Percentiles rank a stretch among this genome's conserved stretches.
Conservation (phyloP, 2,329 filamentous ascomycete genomes). For the Xylariaceae sp. region DNA sequence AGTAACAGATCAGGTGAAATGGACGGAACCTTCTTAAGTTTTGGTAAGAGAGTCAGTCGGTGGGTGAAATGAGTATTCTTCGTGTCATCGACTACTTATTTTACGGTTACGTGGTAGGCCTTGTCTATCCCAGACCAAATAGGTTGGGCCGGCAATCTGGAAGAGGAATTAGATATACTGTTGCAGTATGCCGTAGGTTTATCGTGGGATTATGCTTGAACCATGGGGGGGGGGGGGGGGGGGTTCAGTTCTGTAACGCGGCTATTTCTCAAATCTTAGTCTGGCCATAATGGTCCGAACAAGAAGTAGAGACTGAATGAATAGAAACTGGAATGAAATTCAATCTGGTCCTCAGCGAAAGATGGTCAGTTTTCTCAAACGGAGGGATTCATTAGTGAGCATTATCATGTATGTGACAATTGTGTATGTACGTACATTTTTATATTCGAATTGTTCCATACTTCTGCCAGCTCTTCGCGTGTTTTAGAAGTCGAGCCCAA, state of each 20-base stretch:
- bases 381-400: not conserved
- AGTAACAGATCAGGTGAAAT: constrained; percentile 90
- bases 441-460: not conserved
- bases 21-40: constrained; percentile 66
- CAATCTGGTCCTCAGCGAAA: not conserved
- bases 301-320: not conserved
- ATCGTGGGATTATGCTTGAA: constrained; percentile 1
- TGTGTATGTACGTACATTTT: not conserved
- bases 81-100: not conserved
- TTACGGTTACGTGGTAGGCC: not conserved
- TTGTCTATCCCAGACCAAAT: not conserved
- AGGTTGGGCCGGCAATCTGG: not conserved
- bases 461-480: not conserved
- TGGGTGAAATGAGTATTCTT: not conserved
- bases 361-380: not conserved
- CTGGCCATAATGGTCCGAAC: constrained; percentile 1
- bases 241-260: not conserved
- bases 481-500: not conserved
- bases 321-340: constrained; percentile 4
- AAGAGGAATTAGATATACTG: not conserved
- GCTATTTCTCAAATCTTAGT: constrained; percentile 4
- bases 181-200: constrained; percentile 1
- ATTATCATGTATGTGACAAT: not conserved
- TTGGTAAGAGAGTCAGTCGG: constrained; percentile 7
- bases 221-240: too few species aligned